phyloP scores from a whole-genome alignment of 306 rosid species.

The Mimosa bimucronata region DNA sequence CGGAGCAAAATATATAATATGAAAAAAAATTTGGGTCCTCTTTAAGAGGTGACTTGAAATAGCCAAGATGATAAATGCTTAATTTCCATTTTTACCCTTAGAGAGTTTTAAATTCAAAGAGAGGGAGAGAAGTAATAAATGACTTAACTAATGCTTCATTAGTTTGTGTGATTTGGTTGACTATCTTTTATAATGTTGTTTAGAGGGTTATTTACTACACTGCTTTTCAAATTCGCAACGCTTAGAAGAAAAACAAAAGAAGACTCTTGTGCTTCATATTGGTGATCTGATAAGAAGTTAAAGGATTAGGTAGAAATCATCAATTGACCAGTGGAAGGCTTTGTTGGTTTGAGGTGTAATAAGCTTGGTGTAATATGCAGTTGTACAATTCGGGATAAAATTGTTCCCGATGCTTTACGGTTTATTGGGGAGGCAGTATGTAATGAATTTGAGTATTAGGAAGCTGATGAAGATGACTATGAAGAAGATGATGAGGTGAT shows the following conservation, averaged over 20 bases:
- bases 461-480: slow-evolving; percentile 38
- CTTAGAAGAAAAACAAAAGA: not conserved
- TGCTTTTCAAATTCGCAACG: not conserved
- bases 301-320: slow-evolving; percentile 1
- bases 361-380: slow-evolving; percentile 41
- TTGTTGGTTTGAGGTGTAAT: slow-evolving; percentile 28
- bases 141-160: too few relatives aligned
- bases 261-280: not conserved
- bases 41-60: too few relatives aligned
- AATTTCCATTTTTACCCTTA: too few relatives aligned
- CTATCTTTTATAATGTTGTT: too few relatives aligned
- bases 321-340: slow-evolving; percentile 16
- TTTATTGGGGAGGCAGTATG: slow-evolving; percentile 57
- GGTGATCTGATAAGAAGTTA: not conserved
- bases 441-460: slow-evolving; percentile 47
- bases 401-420: slow-evolving; percentile 65
- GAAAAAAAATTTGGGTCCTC: too few relatives aligned
- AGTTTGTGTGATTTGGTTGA: too few relatives aligned
- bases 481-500: too few relatives aligned
- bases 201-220: not conserved
- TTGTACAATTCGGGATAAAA: slow-evolving; percentile 57
- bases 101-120: too few relatives aligned
- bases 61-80: too few relatives aligned
- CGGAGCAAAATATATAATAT: slow-evolving; percentile 12
- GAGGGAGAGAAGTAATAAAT: too few relatives aligned